Evolutionary conservation across 164 flowering plant species (phyloP).

Genomic region (Tinospora cordifolia): DNA sequence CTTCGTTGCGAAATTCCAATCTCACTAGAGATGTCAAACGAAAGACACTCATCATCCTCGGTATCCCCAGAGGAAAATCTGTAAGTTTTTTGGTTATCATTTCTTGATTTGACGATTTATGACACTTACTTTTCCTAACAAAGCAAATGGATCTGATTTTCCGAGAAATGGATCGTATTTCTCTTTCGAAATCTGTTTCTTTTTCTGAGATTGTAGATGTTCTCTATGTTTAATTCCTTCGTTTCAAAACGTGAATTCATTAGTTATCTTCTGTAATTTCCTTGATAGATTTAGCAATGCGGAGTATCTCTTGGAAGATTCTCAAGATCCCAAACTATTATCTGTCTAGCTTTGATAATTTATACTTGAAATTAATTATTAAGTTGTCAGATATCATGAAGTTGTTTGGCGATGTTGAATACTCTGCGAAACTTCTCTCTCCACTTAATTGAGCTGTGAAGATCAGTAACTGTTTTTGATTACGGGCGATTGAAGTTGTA

Average conservation of each 20-base stretch:
- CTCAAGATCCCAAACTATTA: neutral
- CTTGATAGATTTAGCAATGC: neutral
- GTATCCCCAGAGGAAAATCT: conserved; percentile 38
- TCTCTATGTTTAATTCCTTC: neutral
- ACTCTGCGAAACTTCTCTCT: too few relatives aligned
- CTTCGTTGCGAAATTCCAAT: neutral
- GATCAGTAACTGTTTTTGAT: too few relatives aligned
- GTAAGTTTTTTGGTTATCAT: conserved; percentile 21
- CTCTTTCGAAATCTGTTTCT: too few relatives aligned
- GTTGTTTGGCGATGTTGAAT: too few relatives aligned
- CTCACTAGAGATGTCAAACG: conserved; percentile 29
- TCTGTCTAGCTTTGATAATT: neutral
- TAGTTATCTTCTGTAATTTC: neutral
- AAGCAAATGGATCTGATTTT: neutral
- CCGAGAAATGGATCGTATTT: neutral
- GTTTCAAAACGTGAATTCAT: neutral
- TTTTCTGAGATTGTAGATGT: neutral
- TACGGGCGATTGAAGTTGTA: too few relatives aligned
- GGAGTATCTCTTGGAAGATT: neutral
- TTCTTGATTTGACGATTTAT: neutral
- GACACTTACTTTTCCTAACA: neutral
- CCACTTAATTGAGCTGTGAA: too few relatives aligned
- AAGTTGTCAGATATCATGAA: too few relatives aligned
- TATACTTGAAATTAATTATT: too few relatives aligned
- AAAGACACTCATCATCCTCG: conserved; percentile 35